Conservation (phyloP, 495 filamentous ascomycete genomes). For the Penicillium bovifimosum region DNA sequence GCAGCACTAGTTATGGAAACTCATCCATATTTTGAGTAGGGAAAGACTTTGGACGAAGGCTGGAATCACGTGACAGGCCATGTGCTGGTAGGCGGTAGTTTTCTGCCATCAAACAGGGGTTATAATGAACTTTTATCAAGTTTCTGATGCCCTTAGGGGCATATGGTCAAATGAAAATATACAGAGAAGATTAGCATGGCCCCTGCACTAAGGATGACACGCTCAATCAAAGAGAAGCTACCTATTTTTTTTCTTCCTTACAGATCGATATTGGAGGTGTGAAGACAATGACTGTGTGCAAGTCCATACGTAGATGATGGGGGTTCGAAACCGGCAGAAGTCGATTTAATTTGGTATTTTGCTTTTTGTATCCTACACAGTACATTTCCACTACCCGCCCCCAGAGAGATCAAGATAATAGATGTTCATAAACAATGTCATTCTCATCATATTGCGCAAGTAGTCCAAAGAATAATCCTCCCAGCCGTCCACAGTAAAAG, state of each 20-base stretch:
- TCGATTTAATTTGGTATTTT: too few relatives aligned
- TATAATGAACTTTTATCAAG: constrained; percentile 23
- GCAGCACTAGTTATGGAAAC: not conserved
- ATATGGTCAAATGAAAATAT: constrained; percentile 81
- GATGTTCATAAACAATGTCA: not conserved
- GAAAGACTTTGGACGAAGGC: not conserved
- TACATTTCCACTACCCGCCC: too few relatives aligned
- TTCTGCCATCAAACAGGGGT: constrained; percentile 2
- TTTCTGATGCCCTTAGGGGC: constrained; percentile 53
- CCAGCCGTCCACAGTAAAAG: not conserved
- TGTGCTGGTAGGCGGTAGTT: not conserved
- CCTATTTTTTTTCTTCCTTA: constrained; percentile 58
- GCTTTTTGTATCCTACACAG: too few relatives aligned
- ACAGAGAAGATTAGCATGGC: constrained; percentile 99
- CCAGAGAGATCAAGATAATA: not conserved
- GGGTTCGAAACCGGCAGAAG: not conserved
- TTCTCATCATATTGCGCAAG: not conserved
- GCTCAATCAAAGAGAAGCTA: constrained; percentile 97
- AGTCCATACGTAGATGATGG: too few relatives aligned
- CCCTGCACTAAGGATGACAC: constrained; percentile 99
- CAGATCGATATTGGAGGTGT: constrained; percentile 16
- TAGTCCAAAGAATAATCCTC: not conserved
- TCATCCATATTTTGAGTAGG: not conserved
- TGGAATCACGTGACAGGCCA: not conserved
- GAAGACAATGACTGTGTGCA: not conserved